Conservation (phyloP, 2,329 filamentous ascomycete genomes). For the Zalaria obscura region DNA sequence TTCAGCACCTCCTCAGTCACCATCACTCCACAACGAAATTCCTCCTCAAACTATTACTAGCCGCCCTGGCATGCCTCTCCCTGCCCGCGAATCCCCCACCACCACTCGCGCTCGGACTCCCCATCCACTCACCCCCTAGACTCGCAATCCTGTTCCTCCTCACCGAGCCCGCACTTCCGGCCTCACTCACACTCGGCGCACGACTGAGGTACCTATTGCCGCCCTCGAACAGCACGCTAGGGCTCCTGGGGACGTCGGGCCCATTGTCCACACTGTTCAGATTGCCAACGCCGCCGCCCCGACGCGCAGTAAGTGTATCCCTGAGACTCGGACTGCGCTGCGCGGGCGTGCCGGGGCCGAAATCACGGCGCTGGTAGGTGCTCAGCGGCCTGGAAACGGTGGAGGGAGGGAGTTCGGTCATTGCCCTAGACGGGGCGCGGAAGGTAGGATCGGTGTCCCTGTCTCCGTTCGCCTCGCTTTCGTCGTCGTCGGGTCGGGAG, state of each 20-base stretch:
- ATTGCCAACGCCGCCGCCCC: conserved; percentile 5
- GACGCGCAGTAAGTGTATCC: conserved; percentile 9
- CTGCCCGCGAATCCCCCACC: no score
- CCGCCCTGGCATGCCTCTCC: no score
- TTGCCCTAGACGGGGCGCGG: conserved; percentile 32
- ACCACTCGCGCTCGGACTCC: no score
- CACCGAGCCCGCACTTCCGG: background rate
- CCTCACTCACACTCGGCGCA: background rate
- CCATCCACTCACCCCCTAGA: no score
- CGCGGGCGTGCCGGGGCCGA: no score
- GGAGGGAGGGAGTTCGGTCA: conserved; percentile 26
- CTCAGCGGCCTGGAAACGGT: no score
- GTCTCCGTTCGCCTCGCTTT: conserved; percentile 12
- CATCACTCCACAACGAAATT: no score
- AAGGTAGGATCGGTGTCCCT: conserved; percentile 13
- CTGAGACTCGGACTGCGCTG: conserved; percentile 9
- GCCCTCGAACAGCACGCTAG: no score
- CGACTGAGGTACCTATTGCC: no score
- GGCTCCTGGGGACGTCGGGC: background rate
- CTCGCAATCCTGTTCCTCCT: background rate
- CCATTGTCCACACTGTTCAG: conserved; percentile 1
- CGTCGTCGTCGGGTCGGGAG: conserved; percentile 13
- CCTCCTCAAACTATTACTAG: no score
- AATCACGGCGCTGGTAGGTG: no score
- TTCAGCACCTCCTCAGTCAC: no score